Evolutionary conservation across 495 filamentous ascomycete genomes (phyloP).

Genomic region (Podospora didyma): DNA sequence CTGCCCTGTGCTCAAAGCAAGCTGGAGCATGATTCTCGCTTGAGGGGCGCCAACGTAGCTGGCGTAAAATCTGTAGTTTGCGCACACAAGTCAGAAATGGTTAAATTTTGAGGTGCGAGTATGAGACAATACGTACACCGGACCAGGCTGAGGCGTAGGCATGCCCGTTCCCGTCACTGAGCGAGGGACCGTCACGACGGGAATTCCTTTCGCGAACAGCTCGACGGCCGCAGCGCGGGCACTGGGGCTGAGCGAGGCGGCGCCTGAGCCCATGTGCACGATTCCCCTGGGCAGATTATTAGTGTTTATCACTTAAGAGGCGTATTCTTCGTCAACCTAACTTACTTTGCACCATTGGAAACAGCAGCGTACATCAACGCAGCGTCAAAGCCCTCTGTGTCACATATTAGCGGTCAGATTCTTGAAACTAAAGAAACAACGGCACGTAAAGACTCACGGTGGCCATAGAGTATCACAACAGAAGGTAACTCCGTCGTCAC

Average conservation of each 20-base stretch:
- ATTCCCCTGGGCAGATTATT: conserved; percentile 14
- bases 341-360: conserved; percentile 22
- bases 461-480: conserved; percentile 37
- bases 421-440: no score
- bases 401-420: no score
- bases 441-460: conserved; percentile 20
- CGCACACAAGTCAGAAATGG: background rate
- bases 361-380: conserved; percentile 23
- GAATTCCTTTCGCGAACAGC: conserved; percentile 17
- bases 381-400: conserved; percentile 17
- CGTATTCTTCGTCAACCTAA: no score
- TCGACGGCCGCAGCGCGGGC: conserved; percentile 11
- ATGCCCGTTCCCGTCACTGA: conserved; percentile 36
- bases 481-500: conserved; percentile 31
- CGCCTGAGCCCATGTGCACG: conserved; percentile 21
- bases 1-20: conserved; percentile 27
- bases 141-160: conserved; percentile 32
- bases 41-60: conserved; percentile 30
- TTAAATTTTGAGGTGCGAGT: no score
- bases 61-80: conserved; percentile 14
- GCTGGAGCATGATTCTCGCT: conserved; percentile 30
- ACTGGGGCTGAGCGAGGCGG: conserved; percentile 14
- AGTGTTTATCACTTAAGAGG: no score
- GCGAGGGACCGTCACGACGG: conserved; percentile 29
- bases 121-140: conserved; percentile 21